A percentile compares a stretch with the other conserved stretches of the same genome.
phyloP scores from a whole-genome alignment of 1,284 basidiomycete genomes.

The Cryptococcus sp. region DNA sequence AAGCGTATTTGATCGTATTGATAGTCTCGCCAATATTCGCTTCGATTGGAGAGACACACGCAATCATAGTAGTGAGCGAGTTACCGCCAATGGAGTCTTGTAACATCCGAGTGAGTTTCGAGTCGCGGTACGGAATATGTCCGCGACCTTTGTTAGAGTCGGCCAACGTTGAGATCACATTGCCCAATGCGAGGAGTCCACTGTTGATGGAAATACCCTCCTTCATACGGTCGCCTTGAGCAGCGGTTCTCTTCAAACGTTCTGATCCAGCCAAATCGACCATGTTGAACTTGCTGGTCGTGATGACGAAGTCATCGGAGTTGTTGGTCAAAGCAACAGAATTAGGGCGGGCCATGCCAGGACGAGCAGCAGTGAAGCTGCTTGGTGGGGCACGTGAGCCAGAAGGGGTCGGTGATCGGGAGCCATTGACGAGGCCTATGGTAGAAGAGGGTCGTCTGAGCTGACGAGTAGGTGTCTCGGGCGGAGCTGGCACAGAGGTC shows the following conservation, averaged over 20 bases:
- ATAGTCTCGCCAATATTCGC: slow-evolving; percentile 94
- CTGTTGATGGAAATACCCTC: slow-evolving; percentile 98
- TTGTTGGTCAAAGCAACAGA: slow-evolving; percentile 61
- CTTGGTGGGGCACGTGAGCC: slow-evolving; percentile 20
- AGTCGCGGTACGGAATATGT: slow-evolving; percentile 96
- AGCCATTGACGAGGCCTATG: slow-evolving; percentile 24
- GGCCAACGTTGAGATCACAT: slow-evolving; percentile 95
- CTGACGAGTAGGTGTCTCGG: slow-evolving; percentile 30
- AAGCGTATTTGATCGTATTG: slow-evolving; percentile 97
- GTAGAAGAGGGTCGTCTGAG: slow-evolving; percentile 36
- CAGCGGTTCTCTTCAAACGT: slow-evolving; percentile 89
- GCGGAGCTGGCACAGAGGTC: slow-evolving; percentile 6
- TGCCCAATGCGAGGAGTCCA: slow-evolving; percentile 91
- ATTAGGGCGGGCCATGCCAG: slow-evolving; percentile 62
- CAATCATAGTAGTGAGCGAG: slow-evolving; percentile 97
- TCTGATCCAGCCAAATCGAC: slow-evolving; percentile 97
- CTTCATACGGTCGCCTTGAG: slow-evolving; percentile 91
- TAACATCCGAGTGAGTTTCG: slow-evolving; percentile 86
- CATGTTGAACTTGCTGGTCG: slow-evolving; percentile 96
- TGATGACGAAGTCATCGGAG: slow-evolving; percentile 77
- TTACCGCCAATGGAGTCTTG: slow-evolving; percentile 99
- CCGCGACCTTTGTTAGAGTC: slow-evolving; percentile 69
- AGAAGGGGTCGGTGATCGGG: slow-evolving; percentile 28
- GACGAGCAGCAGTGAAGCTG: slow-evolving; percentile 34
- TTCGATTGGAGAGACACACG: slow-evolving; percentile 89